Conservation (phyloP, 768 basidiomycete genomes). For the Megacollybia marginata region DNA sequence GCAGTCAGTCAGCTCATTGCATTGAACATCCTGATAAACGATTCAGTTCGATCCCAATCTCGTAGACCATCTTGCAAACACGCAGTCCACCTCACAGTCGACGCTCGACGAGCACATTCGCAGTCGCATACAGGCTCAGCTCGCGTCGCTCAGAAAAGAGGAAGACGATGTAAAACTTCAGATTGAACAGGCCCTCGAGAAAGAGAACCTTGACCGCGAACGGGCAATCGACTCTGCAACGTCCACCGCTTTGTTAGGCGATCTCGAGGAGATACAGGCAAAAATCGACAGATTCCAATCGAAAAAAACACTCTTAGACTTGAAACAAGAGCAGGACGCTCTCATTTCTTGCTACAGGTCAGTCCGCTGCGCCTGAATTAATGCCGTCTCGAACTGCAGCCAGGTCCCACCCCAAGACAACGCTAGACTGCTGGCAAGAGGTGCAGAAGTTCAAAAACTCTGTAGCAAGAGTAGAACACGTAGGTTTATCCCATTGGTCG, state of each 20-base stretch:
- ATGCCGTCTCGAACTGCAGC: neutral
- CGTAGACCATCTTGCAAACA: slow-evolving; percentile 70
- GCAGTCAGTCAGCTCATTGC: neutral
- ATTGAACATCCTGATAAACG: neutral
- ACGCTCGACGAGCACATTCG: slow-evolving; percentile 70
- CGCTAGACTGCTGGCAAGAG: slow-evolving; percentile 72
- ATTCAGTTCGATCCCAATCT: slow-evolving; percentile 77
- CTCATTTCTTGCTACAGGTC: slow-evolving; percentile 75
- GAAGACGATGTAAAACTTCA: slow-evolving; percentile 64
- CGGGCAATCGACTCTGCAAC: slow-evolving; percentile 37
- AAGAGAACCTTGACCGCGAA: slow-evolving; percentile 82
- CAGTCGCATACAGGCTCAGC: slow-evolving; percentile 61
- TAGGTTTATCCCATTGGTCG: slow-evolving; percentile 20
- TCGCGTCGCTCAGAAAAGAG: slow-evolving; percentile 56
- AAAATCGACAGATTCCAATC: slow-evolving; percentile 69
- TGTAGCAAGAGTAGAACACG: slow-evolving; percentile 65
- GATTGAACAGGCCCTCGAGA: slow-evolving; percentile 75
- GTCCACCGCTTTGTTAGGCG: slow-evolving; percentile 58
- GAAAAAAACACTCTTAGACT: slow-evolving; percentile 46
- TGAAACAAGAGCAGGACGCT: slow-evolving; percentile 49
- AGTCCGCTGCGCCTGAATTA: slow-evolving; percentile 14
- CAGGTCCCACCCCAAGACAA: slow-evolving; percentile 36
- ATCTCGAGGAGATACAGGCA: slow-evolving; percentile 65
- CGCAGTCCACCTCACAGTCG: slow-evolving; percentile 36
- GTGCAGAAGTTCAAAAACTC: slow-evolving; percentile 64